Evolutionary conservation across 1,284 basidiomycete genomes (phyloP), one percentile per base, ranked within the genome.

Genomic region (Apiotrichum sp.): DNA sequence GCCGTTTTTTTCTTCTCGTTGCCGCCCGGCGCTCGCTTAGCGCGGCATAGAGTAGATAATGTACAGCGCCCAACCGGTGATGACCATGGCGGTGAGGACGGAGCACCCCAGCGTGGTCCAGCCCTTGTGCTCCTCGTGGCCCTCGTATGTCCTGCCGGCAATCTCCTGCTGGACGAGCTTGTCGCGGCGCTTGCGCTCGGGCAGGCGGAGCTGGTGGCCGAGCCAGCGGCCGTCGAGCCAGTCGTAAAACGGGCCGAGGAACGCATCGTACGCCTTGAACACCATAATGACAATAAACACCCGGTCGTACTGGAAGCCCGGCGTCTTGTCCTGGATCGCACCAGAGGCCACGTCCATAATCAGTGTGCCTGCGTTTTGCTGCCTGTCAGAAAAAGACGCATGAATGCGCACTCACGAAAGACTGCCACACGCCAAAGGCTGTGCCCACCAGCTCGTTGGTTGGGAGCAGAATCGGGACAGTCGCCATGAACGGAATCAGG

Each of bases 361-460:
- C 16, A 57, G 38, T 0, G 56, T 53, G 11, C 49, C 49, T 6
- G 48, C 44, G 43, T 51, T 51, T 36, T 56, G 56, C 55, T 36
- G 16, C 32, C 11, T 38, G 16, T 47, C n/a, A 40, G 32, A 2
- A 47, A 11, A 7, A 16, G 22, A 11, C 14, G 16, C 14, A 29
- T 9, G 6, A 42, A 10, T 34, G 33, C 32, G 14, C 47, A 50
- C 63, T 61, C 31, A 60, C 59, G 58, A 74, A 70, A 4, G 74
- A 66, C 57, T 78, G 77, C 74, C 76, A 78, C n/a, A 78, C 63
- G 1, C 78, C 78, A 44, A 75, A 78, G 0, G 76, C 77, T 0
- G 74, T 75, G 2, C 78, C 78, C n/a, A 78, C 62, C 13, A 74
- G 65, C 6, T 63, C 56, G 49, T 77, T 74, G 34, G 71, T 64